Percentiles rank a stretch among this genome's conserved stretches.
These are phyloP conservation scores for Ophidiomyces ophidiicola DNA, from an alignment of 2,329 filamentous ascomycete species.

Conservation along the genomic window DNA sequence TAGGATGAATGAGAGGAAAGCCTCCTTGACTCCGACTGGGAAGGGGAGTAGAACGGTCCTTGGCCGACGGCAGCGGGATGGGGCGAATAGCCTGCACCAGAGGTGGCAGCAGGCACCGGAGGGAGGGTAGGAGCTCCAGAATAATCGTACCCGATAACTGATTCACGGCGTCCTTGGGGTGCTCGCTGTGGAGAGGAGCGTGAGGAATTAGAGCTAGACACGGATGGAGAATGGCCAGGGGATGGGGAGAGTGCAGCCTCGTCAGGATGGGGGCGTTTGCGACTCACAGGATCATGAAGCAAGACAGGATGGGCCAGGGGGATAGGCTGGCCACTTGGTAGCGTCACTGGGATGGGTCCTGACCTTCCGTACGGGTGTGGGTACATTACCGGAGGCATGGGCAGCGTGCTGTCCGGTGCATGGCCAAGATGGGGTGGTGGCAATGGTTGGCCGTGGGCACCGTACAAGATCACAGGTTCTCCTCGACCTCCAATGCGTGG, in stretches of 20 bases:
- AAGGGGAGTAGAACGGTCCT: constrained; percentile 28
- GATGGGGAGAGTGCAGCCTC: constrained; percentile 13
- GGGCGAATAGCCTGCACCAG: constrained; percentile 33
- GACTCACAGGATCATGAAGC: constrained; percentile 38
- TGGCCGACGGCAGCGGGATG: constrained; percentile 23
- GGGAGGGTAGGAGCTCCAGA: constrained; percentile 37
- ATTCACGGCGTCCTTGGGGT: constrained; percentile 31
- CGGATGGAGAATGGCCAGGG: constrained; percentile 16
- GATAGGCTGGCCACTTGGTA: constrained; percentile 28
- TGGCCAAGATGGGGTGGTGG: constrained; percentile 19
- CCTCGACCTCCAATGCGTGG: constrained; percentile 25
- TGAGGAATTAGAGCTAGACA: constrained; percentile 21
- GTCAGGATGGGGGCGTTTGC: constrained; percentile 18
- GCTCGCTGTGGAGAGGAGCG: constrained; percentile 27
- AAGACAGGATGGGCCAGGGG: constrained; percentile 15
- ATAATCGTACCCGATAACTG: constrained; percentile 35
- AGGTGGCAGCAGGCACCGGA: constrained; percentile 35
- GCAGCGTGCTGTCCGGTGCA: constrained; percentile 25
- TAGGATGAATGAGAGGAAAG: constrained; percentile 36
- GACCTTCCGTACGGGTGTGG: constrained; percentile 27
- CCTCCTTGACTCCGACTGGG: constrained; percentile 29
- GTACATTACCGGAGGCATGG: constrained; percentile 33
- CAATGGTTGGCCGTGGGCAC: constrained; percentile 38
- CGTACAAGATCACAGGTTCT: constrained; percentile 35
- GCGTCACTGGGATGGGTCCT: constrained; percentile 22